Evolutionary conservation across 2,329 filamentous ascomycete species (phyloP).

Genomic region (Fusarium haematococcum): DNA sequence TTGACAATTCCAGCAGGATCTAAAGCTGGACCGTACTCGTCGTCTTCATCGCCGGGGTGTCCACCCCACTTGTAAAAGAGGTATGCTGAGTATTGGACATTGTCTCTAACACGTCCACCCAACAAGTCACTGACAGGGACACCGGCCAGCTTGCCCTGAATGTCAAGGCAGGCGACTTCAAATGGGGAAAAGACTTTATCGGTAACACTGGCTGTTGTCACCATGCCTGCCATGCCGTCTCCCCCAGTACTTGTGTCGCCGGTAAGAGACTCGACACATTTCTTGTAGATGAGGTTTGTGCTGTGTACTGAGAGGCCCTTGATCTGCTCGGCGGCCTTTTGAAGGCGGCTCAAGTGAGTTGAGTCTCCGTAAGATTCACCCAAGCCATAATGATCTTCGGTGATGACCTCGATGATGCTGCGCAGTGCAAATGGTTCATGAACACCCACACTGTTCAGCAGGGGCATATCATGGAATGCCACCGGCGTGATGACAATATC

Average conservation of each 20-base stretch:
- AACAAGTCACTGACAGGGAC: conserved; percentile 54
- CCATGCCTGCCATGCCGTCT: conserved; percentile 69
- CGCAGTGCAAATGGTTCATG: conserved; percentile 57
- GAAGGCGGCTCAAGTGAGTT: conserved; percentile 50
- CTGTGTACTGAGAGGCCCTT: conserved; percentile 58
- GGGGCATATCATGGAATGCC: conserved; percentile 58
- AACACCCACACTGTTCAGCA: conserved; percentile 57
- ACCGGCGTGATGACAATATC: conserved; percentile 56
- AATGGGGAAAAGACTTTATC: conserved; percentile 58
- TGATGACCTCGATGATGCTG: conserved; percentile 55
- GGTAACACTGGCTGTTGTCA: conserved; percentile 54
- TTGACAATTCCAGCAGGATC: conserved; percentile 50
- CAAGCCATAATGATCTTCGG: conserved; percentile 51
- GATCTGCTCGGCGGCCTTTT: conserved; percentile 46
- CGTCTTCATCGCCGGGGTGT: conserved; percentile 53
- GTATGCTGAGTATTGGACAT: conserved; percentile 57
- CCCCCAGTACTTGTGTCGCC: conserved; percentile 60
- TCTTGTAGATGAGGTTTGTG: conserved; percentile 87
- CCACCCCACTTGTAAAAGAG: conserved; percentile 58
- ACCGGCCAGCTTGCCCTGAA: conserved; percentile 55
- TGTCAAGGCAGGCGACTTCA: conserved; percentile 56
- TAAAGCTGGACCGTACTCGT: conserved; percentile 54
- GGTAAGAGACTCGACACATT: conserved; percentile 80
- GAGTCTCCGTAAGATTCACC: conserved; percentile 57
- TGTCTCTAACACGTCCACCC: conserved; percentile 53